Percentiles rank a stretch among this genome's conserved stretches.
Conservation (phyloP, 2,329 filamentous ascomycete species). For the Dactylella cylindrospora region DNA sequence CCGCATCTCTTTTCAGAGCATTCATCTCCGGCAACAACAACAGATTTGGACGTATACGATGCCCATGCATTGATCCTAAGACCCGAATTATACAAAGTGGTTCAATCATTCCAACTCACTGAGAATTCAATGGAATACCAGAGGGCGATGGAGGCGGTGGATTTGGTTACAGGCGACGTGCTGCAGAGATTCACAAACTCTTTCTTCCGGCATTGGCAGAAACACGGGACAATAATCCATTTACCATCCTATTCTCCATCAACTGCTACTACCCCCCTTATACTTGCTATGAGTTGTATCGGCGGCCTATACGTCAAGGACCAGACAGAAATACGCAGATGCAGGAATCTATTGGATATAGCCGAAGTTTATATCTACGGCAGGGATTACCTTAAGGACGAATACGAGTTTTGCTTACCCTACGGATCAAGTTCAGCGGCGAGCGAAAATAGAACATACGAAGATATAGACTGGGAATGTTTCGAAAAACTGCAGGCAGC, state of each 20-base stretch:
- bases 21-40: conserved; percentile 23
- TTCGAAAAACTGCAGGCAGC: conserved; percentile 39
- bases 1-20: conserved; percentile 28
- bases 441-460: conserved; percentile 12
- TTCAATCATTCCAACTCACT: conserved; percentile 19
- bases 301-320: conserved; percentile 35
- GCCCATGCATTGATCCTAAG: conserved; percentile 20
- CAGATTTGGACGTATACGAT: conserved; percentile 31
- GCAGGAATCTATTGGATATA: conserved; percentile 20
- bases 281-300: conserved; percentile 38
- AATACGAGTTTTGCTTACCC: conserved; percentile 26
- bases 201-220: conserved; percentile 37
- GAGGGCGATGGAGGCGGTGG: conserved; percentile 13
- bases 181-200: conserved; percentile 32
- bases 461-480: conserved; percentile 35
- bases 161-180: conserved; percentile 26
- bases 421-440: not conserved
- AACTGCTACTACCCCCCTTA: conserved; percentile 25
- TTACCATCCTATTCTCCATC: conserved; percentile 25
- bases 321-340: conserved; percentile 13
- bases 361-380: conserved; percentile 29
- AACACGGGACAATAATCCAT: conserved; percentile 35
- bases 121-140: conserved; percentile 20
- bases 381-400: conserved; percentile 26
- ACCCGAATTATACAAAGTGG: conserved; percentile 25